These are phyloP conservation scores for Cladorrhinum sp. DNA, from an alignment of 2,329 filamentous ascomycete species.

Conservation along the genomic window DNA sequence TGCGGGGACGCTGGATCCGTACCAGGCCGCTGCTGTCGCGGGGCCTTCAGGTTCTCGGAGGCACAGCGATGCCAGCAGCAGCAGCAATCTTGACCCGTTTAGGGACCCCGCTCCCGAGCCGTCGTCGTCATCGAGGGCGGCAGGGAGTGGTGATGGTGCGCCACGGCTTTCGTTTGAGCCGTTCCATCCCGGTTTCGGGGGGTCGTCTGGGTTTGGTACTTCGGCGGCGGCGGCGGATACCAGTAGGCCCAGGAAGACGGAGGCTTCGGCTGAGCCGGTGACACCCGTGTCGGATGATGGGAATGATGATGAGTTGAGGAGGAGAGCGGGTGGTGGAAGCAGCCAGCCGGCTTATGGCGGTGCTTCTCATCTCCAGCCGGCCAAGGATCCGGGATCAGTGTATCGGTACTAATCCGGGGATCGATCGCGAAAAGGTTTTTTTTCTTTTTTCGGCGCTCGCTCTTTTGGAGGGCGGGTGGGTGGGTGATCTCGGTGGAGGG, in stretches of 20 bases:
- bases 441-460: too few species aligned
- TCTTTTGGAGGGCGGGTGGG: too few species aligned
- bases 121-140: slow-evolving; percentile 19
- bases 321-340: slow-evolving; percentile 4
- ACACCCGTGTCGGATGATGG: slow-evolving; percentile 20
- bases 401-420: slow-evolving; percentile 17
- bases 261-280: slow-evolving; percentile 5
- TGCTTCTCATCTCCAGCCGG: neutral
- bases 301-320: slow-evolving; percentile 12
- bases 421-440: too few species aligned
- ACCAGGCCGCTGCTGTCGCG: slow-evolving; percentile 8
- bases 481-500: too few species aligned
- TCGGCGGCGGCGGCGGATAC: neutral
- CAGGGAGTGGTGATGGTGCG: slow-evolving; percentile 29
- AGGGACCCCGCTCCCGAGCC: slow-evolving; percentile 32
- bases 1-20: neutral
- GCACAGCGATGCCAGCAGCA: slow-evolving; percentile 25
- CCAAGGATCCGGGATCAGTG: slow-evolving; percentile 8
- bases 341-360: neutral
- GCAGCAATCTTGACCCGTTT: slow-evolving; percentile 33
- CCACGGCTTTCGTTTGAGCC: slow-evolving; percentile 21
- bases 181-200: slow-evolving; percentile 22
- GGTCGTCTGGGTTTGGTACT: neutral
- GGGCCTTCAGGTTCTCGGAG: slow-evolving; percentile 22
- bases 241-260: slow-evolving; percentile 2